Base-by-base conservation (phyloP, 2,329 filamentous ascomycete genomes). In the Alternaria dauci region DNA sequence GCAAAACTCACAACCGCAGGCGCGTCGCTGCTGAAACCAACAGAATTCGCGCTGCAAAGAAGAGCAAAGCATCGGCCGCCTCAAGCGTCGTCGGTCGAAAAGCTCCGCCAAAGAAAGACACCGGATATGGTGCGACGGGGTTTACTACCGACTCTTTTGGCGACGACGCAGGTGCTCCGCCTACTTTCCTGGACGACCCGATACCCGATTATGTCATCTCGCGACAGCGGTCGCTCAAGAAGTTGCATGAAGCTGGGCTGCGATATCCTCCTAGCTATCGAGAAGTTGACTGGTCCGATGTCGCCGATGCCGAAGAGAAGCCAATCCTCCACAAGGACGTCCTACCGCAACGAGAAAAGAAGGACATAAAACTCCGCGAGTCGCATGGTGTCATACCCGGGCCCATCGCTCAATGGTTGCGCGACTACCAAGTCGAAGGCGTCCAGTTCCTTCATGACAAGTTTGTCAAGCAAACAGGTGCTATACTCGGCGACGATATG, bases 401-500 rank as follows among this genome's bases (percentile, higher is more conserved):
- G 0, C 87, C 93, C 0, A 92, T 98, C 55, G 94, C 94, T 0
- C 94, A 95, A 74, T 97, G 95, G 80, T 82, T 99, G 50, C 88
- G 95, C 61, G 91, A 94, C 65, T 99, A 99, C 71, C 95, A 99
- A 76, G 84, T 98, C 1, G 86, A 91, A 28, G 95, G 95, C 5
- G 92, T 91, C 14, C 85, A 87, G 32, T 98, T 97, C 71, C 83
- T 99, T 8, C 94, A 98, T 75, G 87, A 92, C 61, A 86, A 92
- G 23, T 98, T 98, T 74, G 90, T 97, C 4, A 94, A 92, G 67
- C 95, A 99, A 73, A 90, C 90, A 69, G 95, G 95, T 1, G 93
- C 91, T 2, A 91, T 99, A 23, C 84, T 99, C 0, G 94, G 94
- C 3, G 95, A 99, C 74, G 95, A 99, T 72, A 99, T 99, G 95